A percentile compares a stretch with the other conserved stretches of the same genome.
Conservation (phyloP, 495 filamentous ascomycete species). For the Podospora pseudocomata region DNA sequence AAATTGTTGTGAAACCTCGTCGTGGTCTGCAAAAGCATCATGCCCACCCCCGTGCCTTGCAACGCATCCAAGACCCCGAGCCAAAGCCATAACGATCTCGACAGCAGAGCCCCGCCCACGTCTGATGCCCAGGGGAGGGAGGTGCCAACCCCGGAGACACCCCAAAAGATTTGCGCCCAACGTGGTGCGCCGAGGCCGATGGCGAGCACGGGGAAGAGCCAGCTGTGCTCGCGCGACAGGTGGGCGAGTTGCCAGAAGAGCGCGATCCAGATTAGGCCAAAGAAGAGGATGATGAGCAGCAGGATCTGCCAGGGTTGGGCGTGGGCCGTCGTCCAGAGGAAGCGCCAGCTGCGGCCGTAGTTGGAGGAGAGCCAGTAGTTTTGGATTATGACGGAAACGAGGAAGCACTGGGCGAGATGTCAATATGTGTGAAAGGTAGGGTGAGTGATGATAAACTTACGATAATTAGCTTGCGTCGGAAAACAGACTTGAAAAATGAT, state of each 20-base stretch:
- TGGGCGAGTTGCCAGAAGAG: conserved; percentile 44
- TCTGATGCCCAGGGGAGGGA: conserved; percentile 57
- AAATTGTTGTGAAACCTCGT: conserved; percentile 57
- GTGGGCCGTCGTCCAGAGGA: conserved; percentile 50
- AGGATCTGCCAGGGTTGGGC: conserved; percentile 48
- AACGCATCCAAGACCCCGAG: conserved; percentile 57
- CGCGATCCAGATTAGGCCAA: conserved; percentile 52
- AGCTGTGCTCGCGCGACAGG: conserved; percentile 53
- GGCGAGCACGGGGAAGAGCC: conserved; percentile 62
- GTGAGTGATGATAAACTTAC: conserved; percentile 27
- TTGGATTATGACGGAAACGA: conserved; percentile 58
- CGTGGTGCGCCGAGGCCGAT: conserved; percentile 58
- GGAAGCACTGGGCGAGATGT: conserved; percentile 44
- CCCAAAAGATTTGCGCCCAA: conserved; percentile 64
- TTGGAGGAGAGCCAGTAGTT: conserved; percentile 60
- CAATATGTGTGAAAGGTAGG: neutral
- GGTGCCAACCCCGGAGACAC: conserved; percentile 49
- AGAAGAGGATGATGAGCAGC: conserved; percentile 53
- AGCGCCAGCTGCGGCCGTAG: conserved; percentile 60
- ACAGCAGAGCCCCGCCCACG: conserved; percentile 45
- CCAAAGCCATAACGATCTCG: conserved; percentile 58
- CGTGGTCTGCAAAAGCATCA: conserved; percentile 59
- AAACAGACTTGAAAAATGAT: conserved; percentile 52
- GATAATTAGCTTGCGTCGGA: conserved; percentile 51
- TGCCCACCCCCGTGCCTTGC: conserved; percentile 57